Evolutionary conservation across 2,329 filamentous ascomycete genomes (phyloP).

Genomic region (Colletotrichum cereale): DNA sequence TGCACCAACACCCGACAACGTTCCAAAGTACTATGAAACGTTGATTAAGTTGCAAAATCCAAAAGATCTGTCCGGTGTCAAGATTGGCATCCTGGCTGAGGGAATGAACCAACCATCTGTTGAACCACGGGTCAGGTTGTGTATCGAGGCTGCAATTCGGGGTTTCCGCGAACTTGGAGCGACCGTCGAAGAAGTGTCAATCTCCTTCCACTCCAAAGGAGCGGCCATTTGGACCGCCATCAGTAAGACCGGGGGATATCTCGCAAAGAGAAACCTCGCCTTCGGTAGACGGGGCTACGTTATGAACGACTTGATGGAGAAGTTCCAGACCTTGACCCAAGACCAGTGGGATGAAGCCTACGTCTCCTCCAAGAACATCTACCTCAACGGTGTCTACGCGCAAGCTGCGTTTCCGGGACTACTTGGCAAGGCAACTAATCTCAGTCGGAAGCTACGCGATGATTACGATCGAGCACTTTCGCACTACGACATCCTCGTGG

Average conservation of each 20-base stretch:
- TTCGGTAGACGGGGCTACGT: constrained; percentile 24
- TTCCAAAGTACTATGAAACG: constrained; percentile 50
- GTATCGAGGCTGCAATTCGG: constrained; percentile 48
- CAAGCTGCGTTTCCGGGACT: constrained; percentile 26
- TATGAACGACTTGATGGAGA: constrained; percentile 50
- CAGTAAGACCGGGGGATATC: constrained; percentile 33
- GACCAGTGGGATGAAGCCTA: constrained; percentile 28
- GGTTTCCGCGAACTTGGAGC: constrained; percentile 57
- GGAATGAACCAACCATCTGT: constrained; percentile 13
- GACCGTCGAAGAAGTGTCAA: constrained; percentile 57
- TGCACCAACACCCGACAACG: constrained; percentile 53
- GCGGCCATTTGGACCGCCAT: constrained; percentile 62
- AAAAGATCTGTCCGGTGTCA: constrained; percentile 54
- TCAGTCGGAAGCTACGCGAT: constrained; percentile 25
- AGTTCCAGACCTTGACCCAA: constrained; percentile 43
- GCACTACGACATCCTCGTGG: constrained; percentile 1
- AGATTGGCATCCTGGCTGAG: constrained; percentile 49
- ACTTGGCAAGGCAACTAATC: constrained; percentile 20
- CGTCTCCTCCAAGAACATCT: constrained; percentile 53
- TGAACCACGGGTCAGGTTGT: constrained; percentile 48
- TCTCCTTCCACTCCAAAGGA: constrained; percentile 62
- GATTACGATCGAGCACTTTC: constrained; percentile 25
- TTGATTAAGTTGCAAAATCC: constrained; percentile 53
- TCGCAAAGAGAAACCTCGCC: constrained; percentile 22
- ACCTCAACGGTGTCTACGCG: constrained; percentile 55